Conservation (phyloP, 495 filamentous ascomycete genomes). For the Lichina pygmaea region DNA sequence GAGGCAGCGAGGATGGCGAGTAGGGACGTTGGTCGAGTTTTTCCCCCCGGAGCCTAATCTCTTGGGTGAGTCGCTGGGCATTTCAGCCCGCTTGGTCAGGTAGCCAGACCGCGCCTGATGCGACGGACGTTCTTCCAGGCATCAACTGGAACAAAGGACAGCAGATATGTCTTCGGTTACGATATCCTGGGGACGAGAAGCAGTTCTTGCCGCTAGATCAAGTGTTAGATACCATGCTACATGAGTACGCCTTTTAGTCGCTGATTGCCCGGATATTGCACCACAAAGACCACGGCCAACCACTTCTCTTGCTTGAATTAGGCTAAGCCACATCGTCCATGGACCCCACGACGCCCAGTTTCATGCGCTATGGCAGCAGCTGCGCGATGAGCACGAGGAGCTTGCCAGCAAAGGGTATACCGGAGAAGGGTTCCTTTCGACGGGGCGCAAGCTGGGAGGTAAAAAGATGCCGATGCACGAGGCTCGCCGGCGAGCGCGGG, state of each 20-base stretch:
- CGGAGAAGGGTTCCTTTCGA: constrained; percentile 65
- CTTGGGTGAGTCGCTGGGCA: constrained; percentile 22
- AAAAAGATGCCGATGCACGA: constrained; percentile 40
- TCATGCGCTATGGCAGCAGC: constrained; percentile 62
- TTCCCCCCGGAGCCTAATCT: constrained; percentile 47
- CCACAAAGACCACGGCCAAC: neutral
- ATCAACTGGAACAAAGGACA: constrained; percentile 53
- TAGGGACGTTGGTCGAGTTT: constrained; percentile 63
- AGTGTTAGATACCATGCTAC: constrained; percentile 77
- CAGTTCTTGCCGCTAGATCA: constrained; percentile 63
- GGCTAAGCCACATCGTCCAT: constrained; percentile 59
- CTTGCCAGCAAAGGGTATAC: constrained; percentile 63
- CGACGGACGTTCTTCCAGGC: constrained; percentile 14
- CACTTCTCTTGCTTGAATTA: constrained; percentile 4
- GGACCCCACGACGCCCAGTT: constrained; percentile 67
- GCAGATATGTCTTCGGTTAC: constrained; percentile 61
- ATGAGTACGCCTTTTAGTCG: constrained; percentile 30
- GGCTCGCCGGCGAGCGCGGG: constrained; percentile 46
- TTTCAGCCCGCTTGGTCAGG: neutral
- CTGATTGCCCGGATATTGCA: no score
- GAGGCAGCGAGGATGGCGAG: constrained; percentile 58
- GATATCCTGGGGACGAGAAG: constrained; percentile 44
- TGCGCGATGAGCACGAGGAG: constrained; percentile 59
- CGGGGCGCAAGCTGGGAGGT: constrained; percentile 51
- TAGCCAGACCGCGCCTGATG: neutral